A percentile compares a stretch with the other conserved stretches of the same genome.
Evolutionary conservation across 163 green algal genomes (phyloP).

Genomic region (Chlamydomonas reinhardtii): DNA sequence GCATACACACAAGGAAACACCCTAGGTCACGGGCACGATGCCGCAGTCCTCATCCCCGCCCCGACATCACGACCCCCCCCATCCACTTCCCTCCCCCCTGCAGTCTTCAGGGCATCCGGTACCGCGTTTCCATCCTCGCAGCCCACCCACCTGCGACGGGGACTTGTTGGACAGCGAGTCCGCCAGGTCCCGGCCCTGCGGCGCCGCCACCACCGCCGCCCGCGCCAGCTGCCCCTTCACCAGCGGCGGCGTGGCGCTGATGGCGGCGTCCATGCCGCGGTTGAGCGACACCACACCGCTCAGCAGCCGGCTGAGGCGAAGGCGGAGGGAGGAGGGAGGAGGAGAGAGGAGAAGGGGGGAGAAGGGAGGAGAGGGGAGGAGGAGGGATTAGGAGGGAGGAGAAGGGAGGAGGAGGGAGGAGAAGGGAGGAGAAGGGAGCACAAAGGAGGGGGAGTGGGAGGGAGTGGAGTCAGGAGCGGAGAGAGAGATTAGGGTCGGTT

Average conservation of each 20-base stretch:
- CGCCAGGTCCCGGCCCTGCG: conserved; percentile 23
- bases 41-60: too few species aligned
- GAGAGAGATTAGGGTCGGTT: too few species aligned
- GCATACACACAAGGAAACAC: too few species aligned
- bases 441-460: too few species aligned
- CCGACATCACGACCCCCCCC: neutral
- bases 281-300: conserved; percentile 15
- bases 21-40: too few species aligned
- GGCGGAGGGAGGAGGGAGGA: too few species aligned
- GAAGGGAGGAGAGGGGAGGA: neutral
- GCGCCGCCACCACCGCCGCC: conserved; percentile 17
- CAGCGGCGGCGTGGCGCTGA: conserved; percentile 41
- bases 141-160: conserved; percentile 11
- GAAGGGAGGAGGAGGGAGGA: too few species aligned
- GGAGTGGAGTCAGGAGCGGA: too few species aligned
- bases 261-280: conserved; percentile 37
- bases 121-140: neutral
- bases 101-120: too few species aligned
- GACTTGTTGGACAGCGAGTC: conserved; percentile 42
- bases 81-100: too few species aligned
- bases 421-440: too few species aligned
- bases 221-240: conserved; percentile 48
- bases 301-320: conserved; percentile 11
- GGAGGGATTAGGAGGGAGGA: too few species aligned
- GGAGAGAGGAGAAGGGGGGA: neutral